phyloP scores from a whole-genome alignment of 352 stramenopile species.

The Pythium grandisporangium region DNA sequence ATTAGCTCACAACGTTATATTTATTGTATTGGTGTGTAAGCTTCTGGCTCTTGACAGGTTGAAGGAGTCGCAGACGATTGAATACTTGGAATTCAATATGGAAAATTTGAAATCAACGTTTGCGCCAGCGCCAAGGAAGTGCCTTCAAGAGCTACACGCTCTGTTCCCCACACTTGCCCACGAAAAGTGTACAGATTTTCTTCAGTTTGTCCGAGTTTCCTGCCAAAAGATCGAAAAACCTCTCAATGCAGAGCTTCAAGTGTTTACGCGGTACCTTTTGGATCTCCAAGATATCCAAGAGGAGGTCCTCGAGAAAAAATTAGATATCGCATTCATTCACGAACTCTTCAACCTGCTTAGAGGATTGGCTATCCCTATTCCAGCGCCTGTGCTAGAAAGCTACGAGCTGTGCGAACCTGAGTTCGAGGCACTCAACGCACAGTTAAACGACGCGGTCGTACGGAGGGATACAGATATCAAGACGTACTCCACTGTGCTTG shows the following conservation, averaged over 20 bases:
- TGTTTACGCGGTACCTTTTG: conserved; percentile 43
- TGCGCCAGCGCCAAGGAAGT: conserved; percentile 27
- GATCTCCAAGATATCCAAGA: conserved; percentile 39
- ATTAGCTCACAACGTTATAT: too few species aligned
- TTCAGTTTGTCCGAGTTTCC: conserved; percentile 22
- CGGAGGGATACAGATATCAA: conserved; percentile 16
- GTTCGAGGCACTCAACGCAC: conserved; percentile 14
- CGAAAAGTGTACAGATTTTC: conserved; percentile 38
- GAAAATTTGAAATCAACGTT: conserved; percentile 22
- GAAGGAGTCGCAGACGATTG: conserved; percentile 10
- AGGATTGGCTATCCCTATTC: conserved; percentile 20
- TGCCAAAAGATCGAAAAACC: conserved; percentile 44
- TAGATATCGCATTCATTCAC: conserved; percentile 32
- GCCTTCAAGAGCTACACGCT: conserved; percentile 21
- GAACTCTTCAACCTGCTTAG: conserved; percentile 27
- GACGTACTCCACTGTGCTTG: conserved; percentile 11
- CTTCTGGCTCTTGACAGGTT: background rate
- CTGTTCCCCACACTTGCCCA: conserved; percentile 28
- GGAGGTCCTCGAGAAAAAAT: conserved; percentile 30
- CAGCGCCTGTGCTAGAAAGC: conserved; percentile 13
- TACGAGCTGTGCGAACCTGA: conserved; percentile 21
- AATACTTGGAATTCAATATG: conserved; percentile 41
- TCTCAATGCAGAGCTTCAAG: conserved; percentile 12
- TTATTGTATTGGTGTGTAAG: too few species aligned
- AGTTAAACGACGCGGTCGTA: conserved; percentile 9